A percentile compares a stretch with the other conserved stretches of the same genome.
phyloP scores from a whole-genome alignment of 768 basidiomycete species.

The Boletus edulis region DNA sequence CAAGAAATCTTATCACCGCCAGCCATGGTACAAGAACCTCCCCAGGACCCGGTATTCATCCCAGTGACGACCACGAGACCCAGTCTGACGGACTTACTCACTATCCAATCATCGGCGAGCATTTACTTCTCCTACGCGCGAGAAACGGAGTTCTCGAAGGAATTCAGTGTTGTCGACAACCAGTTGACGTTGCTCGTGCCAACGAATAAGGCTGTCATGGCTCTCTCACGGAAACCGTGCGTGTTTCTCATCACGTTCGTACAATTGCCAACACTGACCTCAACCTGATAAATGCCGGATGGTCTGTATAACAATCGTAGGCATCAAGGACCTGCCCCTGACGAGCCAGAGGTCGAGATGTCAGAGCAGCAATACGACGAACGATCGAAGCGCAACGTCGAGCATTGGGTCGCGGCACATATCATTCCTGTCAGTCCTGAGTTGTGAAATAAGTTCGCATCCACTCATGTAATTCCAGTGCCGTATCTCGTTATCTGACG shows the following conservation, averaged over 20 bases:
- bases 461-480: conserved; percentile 27
- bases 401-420: conserved; percentile 79
- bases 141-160: conserved; percentile 58
- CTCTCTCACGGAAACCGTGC: conserved; percentile 77
- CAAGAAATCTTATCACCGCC: conserved; percentile 26
- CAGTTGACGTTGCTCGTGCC: conserved; percentile 70
- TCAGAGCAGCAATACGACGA: conserved; percentile 67
- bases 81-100: conserved; percentile 71
- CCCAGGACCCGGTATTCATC: conserved; percentile 14
- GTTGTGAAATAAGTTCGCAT: background rate
- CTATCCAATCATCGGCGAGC: conserved; percentile 69
- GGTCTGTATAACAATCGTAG: conserved; percentile 33
- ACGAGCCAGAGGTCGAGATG: conserved; percentile 49
- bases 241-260: conserved; percentile 17
- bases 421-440: conserved; percentile 65
- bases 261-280: background rate
- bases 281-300: background rate
- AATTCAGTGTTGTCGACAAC: conserved; percentile 36
- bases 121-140: conserved; percentile 86
- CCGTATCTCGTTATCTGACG: conserved; percentile 42
- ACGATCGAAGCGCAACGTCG: conserved; percentile 61
- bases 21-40: conserved; percentile 11
- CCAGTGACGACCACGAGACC: conserved; percentile 48
- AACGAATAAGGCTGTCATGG: conserved; percentile 87
- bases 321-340: conserved; percentile 51